Evolutionary conservation across 345 rosid species (phyloP).

Genomic region (Salix udensis): DNA sequence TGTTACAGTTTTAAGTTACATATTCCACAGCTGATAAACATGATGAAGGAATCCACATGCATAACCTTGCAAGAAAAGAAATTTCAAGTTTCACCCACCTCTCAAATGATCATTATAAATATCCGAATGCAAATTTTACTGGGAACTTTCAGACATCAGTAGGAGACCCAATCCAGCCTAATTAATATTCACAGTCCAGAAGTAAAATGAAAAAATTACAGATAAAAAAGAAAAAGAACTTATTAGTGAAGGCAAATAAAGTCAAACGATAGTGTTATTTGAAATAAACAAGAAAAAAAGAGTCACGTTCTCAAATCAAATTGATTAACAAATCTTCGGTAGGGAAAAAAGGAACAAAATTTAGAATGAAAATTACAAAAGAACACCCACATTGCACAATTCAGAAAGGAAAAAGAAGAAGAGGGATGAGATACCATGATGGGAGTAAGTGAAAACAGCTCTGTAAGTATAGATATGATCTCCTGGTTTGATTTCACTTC

Average conservation of each 20-base stretch:
- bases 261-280: neutral
- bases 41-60: neutral
- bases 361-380: neutral
- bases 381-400: conserved; percentile 24
- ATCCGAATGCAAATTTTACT: neutral
- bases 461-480: conserved; percentile 97
- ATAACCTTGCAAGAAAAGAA: neutral
- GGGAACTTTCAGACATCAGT: neutral
- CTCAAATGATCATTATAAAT: neutral
- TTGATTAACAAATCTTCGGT: neutral
- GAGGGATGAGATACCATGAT: conserved; percentile 58
- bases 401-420: neutral
- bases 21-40: neutral
- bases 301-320: neutral
- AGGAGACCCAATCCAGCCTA: neutral
- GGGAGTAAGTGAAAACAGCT: conserved; percentile 91
- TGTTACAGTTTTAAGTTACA: neutral
- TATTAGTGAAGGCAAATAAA: neutral
- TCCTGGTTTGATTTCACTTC: conserved; percentile 70
- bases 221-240: neutral
- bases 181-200: neutral
- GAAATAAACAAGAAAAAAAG: neutral
- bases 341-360: neutral
- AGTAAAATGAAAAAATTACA: neutral
- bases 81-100: neutral